Base-by-base conservation (phyloP, 1,139 yeast species). In the Taiozyma sp. region DNA sequence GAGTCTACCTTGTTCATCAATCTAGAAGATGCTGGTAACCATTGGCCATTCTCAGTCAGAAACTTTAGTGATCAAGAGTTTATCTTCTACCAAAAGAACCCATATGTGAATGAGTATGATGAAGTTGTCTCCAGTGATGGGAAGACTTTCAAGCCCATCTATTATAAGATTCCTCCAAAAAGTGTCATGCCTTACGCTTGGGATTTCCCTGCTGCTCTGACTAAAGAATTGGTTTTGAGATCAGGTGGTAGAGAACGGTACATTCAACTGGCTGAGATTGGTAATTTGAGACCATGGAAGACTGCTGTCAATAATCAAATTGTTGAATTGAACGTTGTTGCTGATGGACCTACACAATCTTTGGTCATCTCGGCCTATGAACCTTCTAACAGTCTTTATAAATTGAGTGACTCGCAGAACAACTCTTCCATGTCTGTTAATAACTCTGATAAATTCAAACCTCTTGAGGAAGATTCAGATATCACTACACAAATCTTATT, bases 121-220 rank as follows among this genome's bases (percentile, higher is more conserved):
- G 88, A 81, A 52, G 72, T 79, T 48, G 56, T 62, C 13, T 60
- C 58, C 7, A 72, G 72, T n/a, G 49, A 47, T 13, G 56, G 54
- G 1, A 58, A 58, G 13, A 65, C 65, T 14, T 87, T 82, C 64
- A 83, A 82, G 56, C 95, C 95, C 3, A 75, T 89, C 26, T 82
- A 77, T 61, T 93, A 91, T 64, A 79, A 80, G 52, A 76, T 91
- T 26, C 98, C 97, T 0, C 83, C 96, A 1, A 83, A 81, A 64
- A 88, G 97, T 71, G 95, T 89, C 2, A 95, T 95, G 99, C 97
- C 98, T 0, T 95, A 93, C 67, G 90, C 99, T 0, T 95, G 97
- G 89, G 99, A 95, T 65, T 93, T 81, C 68, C 99, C 99, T 0
- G 89, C 95, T 50, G 97, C 97, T 0, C 73, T 81, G 13, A 79